These are phyloP conservation scores for Cymbidium sinense DNA, from an alignment of 106 monocot genomes.

Conservation along the genomic window DNA sequence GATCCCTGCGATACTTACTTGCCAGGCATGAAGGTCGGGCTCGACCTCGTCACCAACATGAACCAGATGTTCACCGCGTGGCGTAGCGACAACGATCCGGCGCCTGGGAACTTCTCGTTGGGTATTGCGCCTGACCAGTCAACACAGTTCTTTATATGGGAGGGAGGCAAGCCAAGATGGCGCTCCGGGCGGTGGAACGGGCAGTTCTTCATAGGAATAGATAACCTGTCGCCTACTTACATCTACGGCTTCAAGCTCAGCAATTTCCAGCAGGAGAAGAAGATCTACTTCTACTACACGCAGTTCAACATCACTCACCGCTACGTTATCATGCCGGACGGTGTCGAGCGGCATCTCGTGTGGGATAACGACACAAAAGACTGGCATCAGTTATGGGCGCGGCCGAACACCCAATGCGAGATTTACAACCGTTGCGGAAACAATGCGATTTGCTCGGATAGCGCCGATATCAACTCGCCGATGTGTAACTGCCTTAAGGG, in stretches of 20 bases:
- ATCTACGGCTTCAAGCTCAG: conserved; percentile 40
- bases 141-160: conserved; percentile 28
- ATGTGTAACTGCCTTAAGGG: conserved; percentile 23
- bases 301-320: conserved; percentile 29
- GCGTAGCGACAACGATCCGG: conserved; percentile 32
- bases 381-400: conserved; percentile 21
- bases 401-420: conserved; percentile 19
- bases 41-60: conserved; percentile 6
- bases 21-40: conserved; percentile 35
- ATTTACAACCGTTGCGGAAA: conserved; percentile 29
- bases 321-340: conserved; percentile 29
- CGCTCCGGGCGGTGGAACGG: conserved; percentile 48
- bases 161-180: conserved; percentile 14
- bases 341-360: conserved; percentile 19
- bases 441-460: conserved; percentile 10
- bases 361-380: conserved; percentile 4
- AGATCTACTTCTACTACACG: conserved; percentile 31
- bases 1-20: conserved; percentile 31
- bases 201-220: conserved; percentile 21
- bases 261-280: conserved; percentile 28
- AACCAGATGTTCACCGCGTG: conserved; percentile 38
- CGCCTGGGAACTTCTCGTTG: conserved; percentile 31
- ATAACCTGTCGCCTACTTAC: conserved; percentile 32
- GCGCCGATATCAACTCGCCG: background rate
- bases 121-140: conserved; percentile 21